Evolutionary conservation across 2,329 filamentous ascomycete species (phyloP).

Genomic region (Epichloe brachyelytri): DNA sequence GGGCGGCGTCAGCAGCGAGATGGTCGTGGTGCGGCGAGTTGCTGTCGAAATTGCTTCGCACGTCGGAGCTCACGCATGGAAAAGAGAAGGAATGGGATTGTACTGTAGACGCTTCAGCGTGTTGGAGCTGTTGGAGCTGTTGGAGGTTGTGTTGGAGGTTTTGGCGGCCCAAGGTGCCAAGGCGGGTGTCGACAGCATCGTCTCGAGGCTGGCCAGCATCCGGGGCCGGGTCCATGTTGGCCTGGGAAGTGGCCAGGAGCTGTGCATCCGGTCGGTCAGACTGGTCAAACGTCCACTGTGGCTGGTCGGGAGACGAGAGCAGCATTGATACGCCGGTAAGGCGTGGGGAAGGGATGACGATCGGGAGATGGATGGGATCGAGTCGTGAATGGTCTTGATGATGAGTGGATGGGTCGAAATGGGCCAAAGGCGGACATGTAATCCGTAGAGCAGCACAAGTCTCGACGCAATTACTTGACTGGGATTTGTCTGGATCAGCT

Average conservation of each 20-base stretch:
- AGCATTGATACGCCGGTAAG: conserved; percentile 26
- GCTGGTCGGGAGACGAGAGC: conserved; percentile 23
- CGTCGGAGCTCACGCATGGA: not conserved
- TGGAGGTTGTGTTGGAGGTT: conserved; percentile 16
- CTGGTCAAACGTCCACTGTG: conserved; percentile 27
- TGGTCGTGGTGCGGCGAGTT: conserved; percentile 8
- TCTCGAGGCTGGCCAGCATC: conserved; percentile 14
- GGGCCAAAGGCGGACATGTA: not conserved
- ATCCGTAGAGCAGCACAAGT: too few species aligned
- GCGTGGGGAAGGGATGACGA: conserved; percentile 1
- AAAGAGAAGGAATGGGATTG: not conserved
- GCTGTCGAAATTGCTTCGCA: conserved; percentile 4
- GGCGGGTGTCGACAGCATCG: conserved; percentile 6
- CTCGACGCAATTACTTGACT: not conserved
- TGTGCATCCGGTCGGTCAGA: conserved; percentile 31
- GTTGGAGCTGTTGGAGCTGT: conserved; percentile 13
- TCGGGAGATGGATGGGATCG: not conserved
- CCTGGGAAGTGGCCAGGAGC: conserved; percentile 24
- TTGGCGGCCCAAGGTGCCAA: conserved; percentile 10
- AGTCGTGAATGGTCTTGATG: not conserved
- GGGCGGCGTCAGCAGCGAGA: not conserved
- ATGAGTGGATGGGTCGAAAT: not conserved
- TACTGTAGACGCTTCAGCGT: conserved; percentile 5
- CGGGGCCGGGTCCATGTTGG: conserved; percentile 18
- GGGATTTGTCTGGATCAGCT: not conserved